Conservation (phyloP, 1,284 basidiomycete species). For the Trichosporon asahii region DNA sequence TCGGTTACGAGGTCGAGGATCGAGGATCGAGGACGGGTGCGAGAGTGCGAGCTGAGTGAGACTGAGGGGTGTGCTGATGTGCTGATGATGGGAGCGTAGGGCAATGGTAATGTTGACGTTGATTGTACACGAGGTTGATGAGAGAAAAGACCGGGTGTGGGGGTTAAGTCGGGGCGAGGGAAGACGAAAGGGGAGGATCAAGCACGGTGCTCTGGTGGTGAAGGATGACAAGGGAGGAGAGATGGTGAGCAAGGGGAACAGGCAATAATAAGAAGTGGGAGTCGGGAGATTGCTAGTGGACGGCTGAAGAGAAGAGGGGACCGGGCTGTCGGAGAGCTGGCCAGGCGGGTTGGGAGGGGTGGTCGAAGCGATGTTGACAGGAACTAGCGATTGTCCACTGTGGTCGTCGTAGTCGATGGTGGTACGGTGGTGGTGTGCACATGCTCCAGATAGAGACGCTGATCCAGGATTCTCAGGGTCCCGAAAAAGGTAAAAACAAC, state of each 20-base stretch:
- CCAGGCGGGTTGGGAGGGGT: neutral
- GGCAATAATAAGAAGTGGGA: neutral
- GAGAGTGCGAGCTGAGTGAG: neutral
- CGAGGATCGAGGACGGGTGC: too few relatives aligned
- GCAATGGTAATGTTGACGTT: neutral
- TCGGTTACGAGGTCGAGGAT: neutral
- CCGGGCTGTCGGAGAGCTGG: neutral
- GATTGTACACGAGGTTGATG: neutral
- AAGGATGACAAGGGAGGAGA: neutral
- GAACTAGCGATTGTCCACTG: neutral
- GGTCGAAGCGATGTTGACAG: neutral
- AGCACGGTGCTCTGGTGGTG: conserved; percentile 4
- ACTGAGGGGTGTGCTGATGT: neutral
- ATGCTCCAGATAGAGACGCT: neutral
- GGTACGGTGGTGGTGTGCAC: conserved; percentile 1
- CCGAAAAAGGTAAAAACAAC: conserved; percentile 7
- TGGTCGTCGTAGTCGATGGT: neutral
- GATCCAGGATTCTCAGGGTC: conserved; percentile 8
- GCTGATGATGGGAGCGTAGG: neutral
- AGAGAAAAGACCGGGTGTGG: neutral
- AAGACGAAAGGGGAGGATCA: conserved; percentile 6
- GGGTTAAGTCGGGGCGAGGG: neutral
- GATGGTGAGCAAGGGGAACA: neutral
- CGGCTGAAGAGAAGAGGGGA: too few relatives aligned
- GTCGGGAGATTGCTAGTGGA: too few relatives aligned